A percentile compares a stretch with the other conserved stretches of the same genome.
phyloP scores from a whole-genome alignment of 2,329 filamentous ascomycete species.

The Sodiomyces alkalinus region DNA sequence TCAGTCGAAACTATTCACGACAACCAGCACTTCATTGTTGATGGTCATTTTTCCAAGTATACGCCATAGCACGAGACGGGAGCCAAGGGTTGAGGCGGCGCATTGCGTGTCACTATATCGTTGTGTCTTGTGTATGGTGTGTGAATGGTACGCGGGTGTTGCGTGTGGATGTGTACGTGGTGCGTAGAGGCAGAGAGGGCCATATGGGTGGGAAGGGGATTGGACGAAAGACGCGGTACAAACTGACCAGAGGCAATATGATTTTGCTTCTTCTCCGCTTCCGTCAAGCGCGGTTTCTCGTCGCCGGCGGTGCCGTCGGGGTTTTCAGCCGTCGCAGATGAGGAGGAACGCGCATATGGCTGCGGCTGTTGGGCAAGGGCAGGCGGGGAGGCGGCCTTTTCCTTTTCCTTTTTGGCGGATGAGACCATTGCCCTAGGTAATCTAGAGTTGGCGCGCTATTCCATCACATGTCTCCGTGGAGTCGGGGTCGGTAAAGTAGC shows the following conservation, averaged over 20 bases:
- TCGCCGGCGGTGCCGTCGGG: conserved; percentile 13
- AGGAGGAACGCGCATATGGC: too few relatives aligned
- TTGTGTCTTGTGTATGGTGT: too few relatives aligned
- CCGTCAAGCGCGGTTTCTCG: conserved; percentile 35
- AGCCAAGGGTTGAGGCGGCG: not conserved
- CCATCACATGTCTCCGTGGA: not conserved
- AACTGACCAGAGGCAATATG: conserved; percentile 37
- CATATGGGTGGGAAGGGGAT: not conserved
- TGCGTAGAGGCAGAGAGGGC: not conserved
- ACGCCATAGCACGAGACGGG: not conserved
- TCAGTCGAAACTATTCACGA: too few relatives aligned
- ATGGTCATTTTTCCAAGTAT: too few relatives aligned
- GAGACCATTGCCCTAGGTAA: conserved; percentile 6
- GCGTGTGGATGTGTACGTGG: not conserved
- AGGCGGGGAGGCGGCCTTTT: conserved; percentile 7
- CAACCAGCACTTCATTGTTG: too few relatives aligned
- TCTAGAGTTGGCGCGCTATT: too few relatives aligned
- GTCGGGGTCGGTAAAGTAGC: too few relatives aligned
- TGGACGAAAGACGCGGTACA: not conserved
- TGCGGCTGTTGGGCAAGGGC: too few relatives aligned
- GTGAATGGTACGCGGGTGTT: not conserved
- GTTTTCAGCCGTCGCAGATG: too few relatives aligned
- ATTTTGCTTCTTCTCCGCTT: conserved; percentile 40
- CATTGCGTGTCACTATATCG: too few relatives aligned
- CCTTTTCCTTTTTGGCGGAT: conserved; percentile 5